A percentile compares a stretch with the other conserved stretches of the same genome.
These are phyloP conservation scores for Austroboletus festivus DNA, from an alignment of 768 basidiomycete genomes.

Conservation along the genomic window DNA sequence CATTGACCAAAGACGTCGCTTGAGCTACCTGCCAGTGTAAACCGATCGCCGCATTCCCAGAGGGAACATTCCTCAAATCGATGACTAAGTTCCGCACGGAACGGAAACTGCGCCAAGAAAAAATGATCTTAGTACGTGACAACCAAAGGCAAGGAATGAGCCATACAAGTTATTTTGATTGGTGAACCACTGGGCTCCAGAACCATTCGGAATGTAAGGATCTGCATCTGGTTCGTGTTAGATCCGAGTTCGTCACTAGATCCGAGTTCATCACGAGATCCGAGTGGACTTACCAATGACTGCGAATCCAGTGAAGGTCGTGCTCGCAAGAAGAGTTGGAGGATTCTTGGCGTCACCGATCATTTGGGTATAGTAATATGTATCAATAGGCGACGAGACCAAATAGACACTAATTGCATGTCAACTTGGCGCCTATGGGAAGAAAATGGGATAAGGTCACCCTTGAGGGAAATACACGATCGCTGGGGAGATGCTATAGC, in stretches of 20 bases:
- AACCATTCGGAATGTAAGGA: slow-evolving; percentile 62
- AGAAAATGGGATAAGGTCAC: slow-evolving; percentile 29
- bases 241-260: neutral
- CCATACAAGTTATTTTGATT: slow-evolving; percentile 26
- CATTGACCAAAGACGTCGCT: slow-evolving; percentile 68
- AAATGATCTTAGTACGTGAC: slow-evolving; percentile 2
- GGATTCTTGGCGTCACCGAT: slow-evolving; percentile 70
- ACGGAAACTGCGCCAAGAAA: slow-evolving; percentile 46
- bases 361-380: slow-evolving; percentile 74
- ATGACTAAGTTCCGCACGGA: slow-evolving; percentile 74
- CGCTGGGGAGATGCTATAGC: slow-evolving; percentile 48
- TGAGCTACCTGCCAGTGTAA: slow-evolving; percentile 85
- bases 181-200: slow-evolving; percentile 23
- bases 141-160: neutral
- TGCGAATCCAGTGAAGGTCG: slow-evolving; percentile 63
- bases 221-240: slow-evolving; percentile 51
- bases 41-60: slow-evolving; percentile 55
- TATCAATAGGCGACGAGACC: slow-evolving; percentile 60
- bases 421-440: neutral
- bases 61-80: slow-evolving; percentile 57
- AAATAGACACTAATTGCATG: slow-evolving; percentile 52
- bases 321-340: slow-evolving; percentile 62
- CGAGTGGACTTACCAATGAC: slow-evolving; percentile 55
- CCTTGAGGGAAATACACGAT: slow-evolving; percentile 73
- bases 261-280: no score